Conservation (phyloP, 768 basidiomycete species). For the Lentinula boryana region DNA sequence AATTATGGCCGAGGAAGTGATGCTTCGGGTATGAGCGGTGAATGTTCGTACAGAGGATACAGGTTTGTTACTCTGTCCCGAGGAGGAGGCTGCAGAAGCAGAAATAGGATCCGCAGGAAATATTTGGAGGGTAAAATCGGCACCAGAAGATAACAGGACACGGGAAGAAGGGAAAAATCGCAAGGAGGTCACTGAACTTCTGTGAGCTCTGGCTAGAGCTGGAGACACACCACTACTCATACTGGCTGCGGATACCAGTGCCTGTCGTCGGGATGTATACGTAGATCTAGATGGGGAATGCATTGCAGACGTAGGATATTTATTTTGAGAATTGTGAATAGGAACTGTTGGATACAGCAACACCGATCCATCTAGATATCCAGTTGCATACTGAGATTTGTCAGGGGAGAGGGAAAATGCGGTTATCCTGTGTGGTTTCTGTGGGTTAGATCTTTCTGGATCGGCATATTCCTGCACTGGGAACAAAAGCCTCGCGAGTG, state of each 20-base stretch:
- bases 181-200: conserved; percentile 49
- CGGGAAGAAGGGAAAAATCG: conserved; percentile 67
- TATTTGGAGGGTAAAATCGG: conserved; percentile 62
- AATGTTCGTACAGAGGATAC: conserved; percentile 55
- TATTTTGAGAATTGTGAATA: neutral
- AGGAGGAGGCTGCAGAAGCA: conserved; percentile 7
- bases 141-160: conserved; percentile 64
- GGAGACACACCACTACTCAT: conserved; percentile 15
- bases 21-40: conserved; percentile 56
- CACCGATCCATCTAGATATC: conserved; percentile 55
- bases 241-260: conserved; percentile 5
- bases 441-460: conserved; percentile 35
- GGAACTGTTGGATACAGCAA: conserved; percentile 37
- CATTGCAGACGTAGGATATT: conserved; percentile 3
- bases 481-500: conserved; percentile 38
- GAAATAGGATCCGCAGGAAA: conserved; percentile 48
- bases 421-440: conserved; percentile 49
- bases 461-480: conserved; percentile 49
- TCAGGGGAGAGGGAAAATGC: conserved; percentile 62
- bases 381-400: conserved; percentile 50
- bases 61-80: conserved; percentile 18
- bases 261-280: conserved; percentile 11
- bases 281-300: conserved; percentile 10
- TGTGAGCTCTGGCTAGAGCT: conserved; percentile 32
- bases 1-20: conserved; percentile 62